Conservation (phyloP, 257 asterid genomes). For the Anisodus tanguticus region DNA sequence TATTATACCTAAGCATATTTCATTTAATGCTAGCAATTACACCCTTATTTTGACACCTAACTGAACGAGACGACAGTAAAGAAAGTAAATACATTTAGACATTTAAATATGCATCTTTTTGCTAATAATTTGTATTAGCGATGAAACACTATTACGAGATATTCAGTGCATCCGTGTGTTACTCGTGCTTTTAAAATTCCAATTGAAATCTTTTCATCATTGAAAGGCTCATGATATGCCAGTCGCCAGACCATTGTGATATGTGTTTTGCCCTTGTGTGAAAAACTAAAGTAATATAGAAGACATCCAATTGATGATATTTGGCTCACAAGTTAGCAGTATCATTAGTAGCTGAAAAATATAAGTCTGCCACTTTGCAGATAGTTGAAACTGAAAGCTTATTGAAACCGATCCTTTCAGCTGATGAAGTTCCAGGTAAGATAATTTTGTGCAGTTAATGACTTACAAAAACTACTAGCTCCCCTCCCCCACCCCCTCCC, state of each 20-base stretch:
- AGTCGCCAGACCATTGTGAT: neutral
- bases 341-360: neutral
- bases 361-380: slow-evolving; percentile 44
- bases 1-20: neutral
- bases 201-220: neutral
- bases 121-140: neutral
- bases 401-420: slow-evolving; percentile 73
- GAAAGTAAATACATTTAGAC: neutral
- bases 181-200: slow-evolving; percentile 8
- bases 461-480: neutral
- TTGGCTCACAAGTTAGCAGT: neutral
- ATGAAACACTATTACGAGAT: neutral
- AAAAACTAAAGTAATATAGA: neutral
- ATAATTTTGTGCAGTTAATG: neutral
- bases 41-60: slow-evolving; percentile 18
- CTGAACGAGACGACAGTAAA: neutral
- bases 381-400: slow-evolving; percentile 83
- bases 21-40: neutral
- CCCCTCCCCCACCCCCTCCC: no score
- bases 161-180: neutral
- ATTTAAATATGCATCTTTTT: neutral
- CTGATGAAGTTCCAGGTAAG: slow-evolving; percentile 77
- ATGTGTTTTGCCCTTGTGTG: neutral
- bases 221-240: slow-evolving; percentile 14
- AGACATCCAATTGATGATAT: neutral